These are phyloP conservation scores for Trametes punicea DNA, from an alignment of 768 basidiomycete genomes.

Conservation along the genomic window DNA sequence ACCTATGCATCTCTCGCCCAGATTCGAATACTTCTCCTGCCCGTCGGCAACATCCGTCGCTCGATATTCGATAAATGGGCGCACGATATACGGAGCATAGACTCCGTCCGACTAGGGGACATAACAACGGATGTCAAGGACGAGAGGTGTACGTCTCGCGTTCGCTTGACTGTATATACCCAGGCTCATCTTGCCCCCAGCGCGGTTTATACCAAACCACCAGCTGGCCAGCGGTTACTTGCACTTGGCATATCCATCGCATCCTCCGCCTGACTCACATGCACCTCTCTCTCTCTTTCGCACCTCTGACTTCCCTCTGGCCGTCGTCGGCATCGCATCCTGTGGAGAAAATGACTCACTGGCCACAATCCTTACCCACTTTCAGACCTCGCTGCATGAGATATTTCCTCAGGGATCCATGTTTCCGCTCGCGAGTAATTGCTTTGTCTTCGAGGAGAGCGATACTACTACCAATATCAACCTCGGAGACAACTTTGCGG, in stretches of 20 bases:
- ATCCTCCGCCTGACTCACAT: slow-evolving; percentile 70
- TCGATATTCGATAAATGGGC: slow-evolving; percentile 73
- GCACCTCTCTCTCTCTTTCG: slow-evolving; percentile 67
- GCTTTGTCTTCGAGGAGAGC: slow-evolving; percentile 80
- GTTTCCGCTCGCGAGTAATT: slow-evolving; percentile 77
- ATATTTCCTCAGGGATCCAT: slow-evolving; percentile 64
- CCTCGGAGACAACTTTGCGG: slow-evolving; percentile 52
- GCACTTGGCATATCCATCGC: slow-evolving; percentile 74
- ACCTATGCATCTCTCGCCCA: slow-evolving; percentile 83
- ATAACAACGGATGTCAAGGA: slow-evolving; percentile 78
- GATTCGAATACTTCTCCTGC: slow-evolving; percentile 80
- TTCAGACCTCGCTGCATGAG: slow-evolving; percentile 60
- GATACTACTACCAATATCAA: slow-evolving; percentile 54
- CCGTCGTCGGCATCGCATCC: slow-evolving; percentile 83
- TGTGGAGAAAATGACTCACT: slow-evolving; percentile 55
- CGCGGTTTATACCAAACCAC: slow-evolving; percentile 78
- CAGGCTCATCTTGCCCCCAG: slow-evolving; percentile 34
- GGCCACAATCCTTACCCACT: slow-evolving; percentile 56
- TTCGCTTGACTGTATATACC: not conserved
- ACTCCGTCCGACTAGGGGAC: slow-evolving; percentile 73
- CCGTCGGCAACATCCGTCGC: slow-evolving; percentile 72
- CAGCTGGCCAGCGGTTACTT: slow-evolving; percentile 70
- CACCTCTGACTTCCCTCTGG: slow-evolving; percentile 79
- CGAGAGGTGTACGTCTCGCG: slow-evolving; percentile 55
- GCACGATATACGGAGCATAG: slow-evolving; percentile 68